Evolutionary conservation across 2,329 filamentous ascomycete genomes (phyloP).

Genomic region (Malbranchea zuffiana): DNA sequence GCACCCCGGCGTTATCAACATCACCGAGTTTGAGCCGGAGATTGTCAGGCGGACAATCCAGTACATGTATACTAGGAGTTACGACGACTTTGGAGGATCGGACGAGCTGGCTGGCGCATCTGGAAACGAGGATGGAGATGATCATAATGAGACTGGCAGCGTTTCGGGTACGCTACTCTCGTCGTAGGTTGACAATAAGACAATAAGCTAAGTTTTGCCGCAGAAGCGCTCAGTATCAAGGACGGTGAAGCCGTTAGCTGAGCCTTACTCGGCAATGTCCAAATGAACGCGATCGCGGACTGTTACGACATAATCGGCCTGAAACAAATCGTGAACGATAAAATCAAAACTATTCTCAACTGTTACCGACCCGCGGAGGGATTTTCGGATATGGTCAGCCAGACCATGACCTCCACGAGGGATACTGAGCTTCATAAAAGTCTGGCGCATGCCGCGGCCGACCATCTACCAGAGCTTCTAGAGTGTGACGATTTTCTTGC

Average conservation of each 20-base stretch:
- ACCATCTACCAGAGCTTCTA: constrained; percentile 4
- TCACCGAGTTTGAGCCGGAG: constrained; percentile 9
- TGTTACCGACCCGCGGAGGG: not conserved
- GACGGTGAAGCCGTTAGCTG: not conserved
- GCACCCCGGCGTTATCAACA: constrained; percentile 3
- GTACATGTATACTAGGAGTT: constrained; percentile 9
- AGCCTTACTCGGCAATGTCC: not conserved
- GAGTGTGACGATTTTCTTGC: not conserved
- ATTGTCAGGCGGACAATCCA: constrained; percentile 10
- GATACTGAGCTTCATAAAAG: constrained; percentile 8
- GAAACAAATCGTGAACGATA: constrained; percentile 4
- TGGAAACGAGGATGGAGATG: not conserved
- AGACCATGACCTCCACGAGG: constrained; percentile 1
- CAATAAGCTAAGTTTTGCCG: not conserved
- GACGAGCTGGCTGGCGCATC: not conserved
- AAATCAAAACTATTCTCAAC: constrained; percentile 6
- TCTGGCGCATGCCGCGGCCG: not conserved
- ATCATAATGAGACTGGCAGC: not conserved
- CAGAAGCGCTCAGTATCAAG: not conserved
- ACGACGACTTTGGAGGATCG: not conserved
- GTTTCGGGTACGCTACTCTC: not conserved
- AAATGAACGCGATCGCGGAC: constrained; percentile 13
- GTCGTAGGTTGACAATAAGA: not conserved
- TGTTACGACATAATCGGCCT: constrained; percentile 12
- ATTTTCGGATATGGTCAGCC: constrained; percentile 1